Base-by-base conservation (phyloP, 2,329 filamentous ascomycete species). In the Zymoseptoria tritici region DNA sequence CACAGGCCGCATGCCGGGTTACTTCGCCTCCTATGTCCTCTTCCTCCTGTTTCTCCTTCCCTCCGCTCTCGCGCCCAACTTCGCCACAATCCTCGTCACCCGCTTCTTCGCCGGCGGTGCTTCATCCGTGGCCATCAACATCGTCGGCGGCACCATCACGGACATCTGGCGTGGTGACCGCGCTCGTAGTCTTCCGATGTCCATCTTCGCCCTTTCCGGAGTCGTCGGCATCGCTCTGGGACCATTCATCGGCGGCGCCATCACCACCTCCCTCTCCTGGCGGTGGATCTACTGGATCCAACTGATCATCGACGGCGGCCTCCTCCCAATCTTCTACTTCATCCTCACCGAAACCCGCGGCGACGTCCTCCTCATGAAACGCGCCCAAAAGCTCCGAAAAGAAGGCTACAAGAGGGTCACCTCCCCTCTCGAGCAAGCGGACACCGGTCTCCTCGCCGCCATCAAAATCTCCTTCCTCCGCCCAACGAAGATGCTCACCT, bases 11-110 rank as follows among this genome's bases (percentile, higher is more conserved):
- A 64, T 71, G 61, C 62, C 59, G 0, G 68, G 65, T 0, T 72
- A 72, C 51, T 66, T 71, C 36, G 62, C 56, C 13, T 63, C 63
- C 22, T 73, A 73, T 54, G 58, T 66, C 21, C 24, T 70, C 11
- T 72, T 73, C 62, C 55, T 70, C 31, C 57, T 67, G 52, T 71
- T 64, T 51, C 56, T 72, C 6, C 64, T 73, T 20, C 68, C 69
- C 2, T 70, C 68, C 6, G 71, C 71, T 24, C 69, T 72, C 55
- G 79, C 83, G 1, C 85, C 87, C 68, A 84, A 88, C 65, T 76
- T 89, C 2, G 85, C 88, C 67, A 86, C 85, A 0, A 70, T 90
- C 9, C 56, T 74, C 49, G 70, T 74, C 24, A 72, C 70, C 57
- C 64, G 73, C 9, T 71, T 75, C 54, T 68, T 75, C 42, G 67